A percentile compares a stretch with the other conserved stretches of the same genome.
Evolutionary conservation across 2,329 filamentous ascomycete species (phyloP).

Genomic region (Clarireedia paspali): DNA sequence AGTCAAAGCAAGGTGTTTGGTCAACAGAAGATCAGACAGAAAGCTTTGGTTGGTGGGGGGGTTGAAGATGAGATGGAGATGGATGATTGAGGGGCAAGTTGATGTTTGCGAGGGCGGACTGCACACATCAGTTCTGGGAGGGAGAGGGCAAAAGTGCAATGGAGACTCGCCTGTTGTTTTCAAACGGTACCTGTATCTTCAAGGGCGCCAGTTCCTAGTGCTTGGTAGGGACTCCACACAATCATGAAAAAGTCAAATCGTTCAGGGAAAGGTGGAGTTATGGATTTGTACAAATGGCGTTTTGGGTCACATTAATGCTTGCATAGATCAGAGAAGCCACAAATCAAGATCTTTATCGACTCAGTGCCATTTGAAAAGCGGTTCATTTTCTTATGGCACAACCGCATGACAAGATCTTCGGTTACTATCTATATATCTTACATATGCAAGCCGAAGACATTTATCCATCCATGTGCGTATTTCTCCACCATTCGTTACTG

Average conservation of each 20-base stretch:
- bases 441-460: too few species aligned
- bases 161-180: neutral
- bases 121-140: neutral
- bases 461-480: neutral
- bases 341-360: too few species aligned
- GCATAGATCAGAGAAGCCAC: neutral
- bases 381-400: too few species aligned
- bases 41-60: conserved; percentile 29
- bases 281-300: conserved; percentile 8
- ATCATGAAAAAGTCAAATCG: conserved; percentile 1
- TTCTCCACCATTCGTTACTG: too few species aligned
- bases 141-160: too few species aligned
- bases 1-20: conserved; percentile 31
- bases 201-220: neutral
- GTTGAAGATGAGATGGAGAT: conserved; percentile 40
- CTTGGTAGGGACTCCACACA: neutral
- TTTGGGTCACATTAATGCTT: conserved; percentile 9
- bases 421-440: too few species aligned
- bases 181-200: neutral
- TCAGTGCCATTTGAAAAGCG: too few species aligned
- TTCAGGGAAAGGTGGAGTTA: conserved; percentile 7
- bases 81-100: conserved; percentile 26
- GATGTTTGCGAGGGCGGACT: neutral
- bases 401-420: too few species aligned
- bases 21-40: conserved; percentile 33